Conservation (phyloP, 768 basidiomycete species). For the Sporobolomyces pararoseus region DNA sequence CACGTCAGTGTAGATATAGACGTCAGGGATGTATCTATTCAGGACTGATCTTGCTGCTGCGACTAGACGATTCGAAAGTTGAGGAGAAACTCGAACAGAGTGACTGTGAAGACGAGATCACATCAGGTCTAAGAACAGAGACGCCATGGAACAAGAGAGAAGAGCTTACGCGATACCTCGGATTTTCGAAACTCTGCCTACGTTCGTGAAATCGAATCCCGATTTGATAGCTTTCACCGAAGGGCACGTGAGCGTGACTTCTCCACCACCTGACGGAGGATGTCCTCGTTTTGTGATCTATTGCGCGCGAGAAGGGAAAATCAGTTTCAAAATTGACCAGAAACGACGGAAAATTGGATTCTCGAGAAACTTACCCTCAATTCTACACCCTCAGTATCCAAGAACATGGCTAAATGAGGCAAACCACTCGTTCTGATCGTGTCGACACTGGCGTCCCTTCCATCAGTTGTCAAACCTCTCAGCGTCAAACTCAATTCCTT, state of each 20-base stretch:
- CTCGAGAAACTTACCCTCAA: constrained; percentile 60
- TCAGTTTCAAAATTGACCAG: too few species aligned
- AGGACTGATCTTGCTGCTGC: constrained; percentile 86
- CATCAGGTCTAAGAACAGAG: too few species aligned
- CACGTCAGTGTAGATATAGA: constrained; percentile 96
- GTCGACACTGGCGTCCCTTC: constrained; percentile 74
- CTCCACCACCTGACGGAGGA: constrained; percentile 84
- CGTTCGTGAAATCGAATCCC: constrained; percentile 75
- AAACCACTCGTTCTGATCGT: constrained; percentile 35
- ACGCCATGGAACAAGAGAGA: not conserved
- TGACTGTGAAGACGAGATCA: constrained; percentile 64
- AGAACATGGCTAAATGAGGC: constrained; percentile 53
- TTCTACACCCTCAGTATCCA: constrained; percentile 85
- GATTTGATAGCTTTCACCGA: constrained; percentile 86
- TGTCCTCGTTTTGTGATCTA: constrained; percentile 94
- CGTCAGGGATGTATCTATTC: constrained; percentile 95
- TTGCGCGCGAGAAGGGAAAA: too few species aligned
- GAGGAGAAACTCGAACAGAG: constrained; percentile 91
- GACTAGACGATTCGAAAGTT: constrained; percentile 96
- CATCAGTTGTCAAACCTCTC: constrained; percentile 86
- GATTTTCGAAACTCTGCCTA: constrained; percentile 88
- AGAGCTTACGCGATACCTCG: constrained; percentile 82
- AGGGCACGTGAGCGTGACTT: constrained; percentile 89
- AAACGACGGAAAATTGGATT: too few species aligned
- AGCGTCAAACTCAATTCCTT: constrained; percentile 74